A percentile compares a stretch with the other conserved stretches of the same genome.
Conservation (phyloP, 306 rosid species). For the Fragaria vesca region DNA sequence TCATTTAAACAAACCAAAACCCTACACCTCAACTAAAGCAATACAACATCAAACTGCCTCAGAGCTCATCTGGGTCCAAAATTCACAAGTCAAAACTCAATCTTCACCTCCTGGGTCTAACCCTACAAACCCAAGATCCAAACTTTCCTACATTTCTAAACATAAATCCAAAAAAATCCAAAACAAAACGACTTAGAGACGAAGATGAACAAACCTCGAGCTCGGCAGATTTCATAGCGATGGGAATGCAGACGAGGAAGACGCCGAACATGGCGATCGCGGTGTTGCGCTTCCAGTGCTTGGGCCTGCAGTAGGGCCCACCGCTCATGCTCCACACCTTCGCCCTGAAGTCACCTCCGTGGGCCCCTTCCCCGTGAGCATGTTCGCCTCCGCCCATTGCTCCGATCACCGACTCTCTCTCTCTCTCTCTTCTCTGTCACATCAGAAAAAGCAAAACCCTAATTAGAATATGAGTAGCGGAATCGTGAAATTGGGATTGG, state of each 20-base stretch:
- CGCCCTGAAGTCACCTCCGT: constrained; percentile 64
- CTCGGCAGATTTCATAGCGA: constrained; percentile 92
- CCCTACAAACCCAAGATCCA: background rate
- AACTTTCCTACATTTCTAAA: background rate
- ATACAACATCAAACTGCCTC: background rate
- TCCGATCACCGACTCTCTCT: constrained; percentile 18
- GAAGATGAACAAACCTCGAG: constrained; percentile 59
- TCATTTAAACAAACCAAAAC: background rate
- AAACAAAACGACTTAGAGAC: background rate
- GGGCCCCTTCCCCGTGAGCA: constrained; percentile 45
- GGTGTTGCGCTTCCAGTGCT: constrained; percentile 95
- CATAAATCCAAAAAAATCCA: background rate
- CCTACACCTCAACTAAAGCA: background rate
- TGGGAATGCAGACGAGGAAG: constrained; percentile 85
- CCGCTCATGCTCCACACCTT: constrained; percentile 98
- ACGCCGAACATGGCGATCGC: constrained; percentile 87
- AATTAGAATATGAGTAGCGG: background rate
- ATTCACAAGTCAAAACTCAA: background rate
- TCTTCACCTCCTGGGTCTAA: background rate
- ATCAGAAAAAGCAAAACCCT: constrained; percentile 34
- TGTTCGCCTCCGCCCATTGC: constrained; percentile 78
- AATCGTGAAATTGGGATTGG: background rate
- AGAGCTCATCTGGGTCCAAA: background rate
- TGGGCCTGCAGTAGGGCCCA: constrained; percentile 90
- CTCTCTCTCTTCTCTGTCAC: constrained; percentile 3